Evolutionary conservation across 257 asterid genomes (phyloP).

Genomic region (Orobanche coerulescens): DNA sequence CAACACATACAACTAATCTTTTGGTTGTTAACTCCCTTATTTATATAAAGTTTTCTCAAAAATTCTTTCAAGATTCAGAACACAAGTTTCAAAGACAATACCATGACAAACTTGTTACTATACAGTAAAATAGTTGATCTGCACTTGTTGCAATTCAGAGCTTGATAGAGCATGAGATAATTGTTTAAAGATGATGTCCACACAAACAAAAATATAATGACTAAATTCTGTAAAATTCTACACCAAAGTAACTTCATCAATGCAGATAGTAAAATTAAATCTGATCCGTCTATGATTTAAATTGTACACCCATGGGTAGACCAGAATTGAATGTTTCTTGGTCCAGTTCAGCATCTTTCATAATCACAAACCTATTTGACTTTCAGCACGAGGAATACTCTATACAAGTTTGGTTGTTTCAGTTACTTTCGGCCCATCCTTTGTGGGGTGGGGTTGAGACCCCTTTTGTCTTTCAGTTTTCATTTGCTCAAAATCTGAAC

Average conservation of each 20-base stretch:
- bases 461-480: not conserved
- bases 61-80: not conserved
- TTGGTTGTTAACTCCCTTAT: not conserved
- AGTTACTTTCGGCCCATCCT: not conserved
- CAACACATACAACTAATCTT: not conserved
- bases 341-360: slow-evolving; percentile 3
- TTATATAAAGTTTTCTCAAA: not conserved
- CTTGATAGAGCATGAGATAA: not conserved
- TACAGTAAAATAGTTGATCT: not conserved
- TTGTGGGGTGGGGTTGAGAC: not conserved
- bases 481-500: not conserved
- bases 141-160: not conserved
- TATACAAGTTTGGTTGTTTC: not conserved
- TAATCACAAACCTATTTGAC: not conserved
- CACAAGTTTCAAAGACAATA: not conserved
- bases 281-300: not conserved
- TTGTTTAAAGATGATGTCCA: not conserved
- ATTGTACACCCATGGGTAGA: not conserved
- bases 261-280: not conserved
- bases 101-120: no score
- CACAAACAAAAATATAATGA: not conserved
- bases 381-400: not conserved
- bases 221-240: slow-evolving; percentile 1
- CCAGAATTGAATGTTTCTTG: slow-evolving; percentile 9
- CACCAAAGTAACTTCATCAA: not conserved